Conservation (phyloP, 179 eudicot species). For the Vitellaria paradoxa region DNA sequence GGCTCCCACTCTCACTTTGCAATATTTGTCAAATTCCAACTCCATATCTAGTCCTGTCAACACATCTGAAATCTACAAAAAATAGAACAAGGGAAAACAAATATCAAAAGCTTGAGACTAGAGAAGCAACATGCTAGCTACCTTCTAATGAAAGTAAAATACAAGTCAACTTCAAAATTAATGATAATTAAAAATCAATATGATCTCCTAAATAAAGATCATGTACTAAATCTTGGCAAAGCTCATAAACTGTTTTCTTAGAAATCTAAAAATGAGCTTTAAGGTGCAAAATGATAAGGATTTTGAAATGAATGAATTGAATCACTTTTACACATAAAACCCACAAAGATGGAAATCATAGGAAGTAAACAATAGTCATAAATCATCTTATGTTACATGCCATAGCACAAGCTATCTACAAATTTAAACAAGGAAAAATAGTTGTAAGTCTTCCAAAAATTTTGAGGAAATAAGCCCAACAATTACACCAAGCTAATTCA, state of each 20-base stretch:
- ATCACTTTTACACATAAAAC: not conserved
- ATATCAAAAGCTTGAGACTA: constrained; percentile 3
- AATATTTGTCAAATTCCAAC: constrained; percentile 72
- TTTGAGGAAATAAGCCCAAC: no score
- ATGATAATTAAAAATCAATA: not conserved
- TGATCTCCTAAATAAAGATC: constrained; percentile 1
- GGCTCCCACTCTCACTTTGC: constrained; percentile 67
- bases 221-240: not conserved
- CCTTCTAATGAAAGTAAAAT: constrained; percentile 5
- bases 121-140: not conserved
- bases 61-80: constrained; percentile 36
- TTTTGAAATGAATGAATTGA: not conserved
- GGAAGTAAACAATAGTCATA: not conserved
- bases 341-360: not conserved
- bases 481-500: no score
- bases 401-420: not conserved
- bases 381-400: not conserved
- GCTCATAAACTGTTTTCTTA: not conserved
- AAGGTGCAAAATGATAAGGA: not conserved
- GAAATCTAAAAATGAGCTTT: not conserved
- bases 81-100: constrained; percentile 6
- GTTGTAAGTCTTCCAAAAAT: no score
- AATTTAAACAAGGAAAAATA: not conserved
- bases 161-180: not conserved
- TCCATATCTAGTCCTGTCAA: constrained; percentile 55